These are phyloP conservation scores for Paramecium tetraurelia DNA, from an alignment of 73 alveolate genomes.

Conservation along the genomic window DNA sequence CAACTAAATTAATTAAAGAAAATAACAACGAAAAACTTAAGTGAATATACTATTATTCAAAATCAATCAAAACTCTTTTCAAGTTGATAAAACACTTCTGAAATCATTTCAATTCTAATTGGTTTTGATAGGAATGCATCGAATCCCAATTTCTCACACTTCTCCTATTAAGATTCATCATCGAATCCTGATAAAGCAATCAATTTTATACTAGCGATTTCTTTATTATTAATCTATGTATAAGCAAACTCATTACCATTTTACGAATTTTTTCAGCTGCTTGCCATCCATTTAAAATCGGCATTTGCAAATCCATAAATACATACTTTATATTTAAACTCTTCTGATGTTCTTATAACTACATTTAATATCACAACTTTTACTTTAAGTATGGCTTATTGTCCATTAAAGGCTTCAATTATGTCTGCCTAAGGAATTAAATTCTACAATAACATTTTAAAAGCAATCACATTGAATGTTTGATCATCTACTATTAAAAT, in stretches of 20 bases:
- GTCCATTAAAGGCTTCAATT: slow-evolving; percentile 59
- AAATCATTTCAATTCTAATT: neutral
- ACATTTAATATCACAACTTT: neutral
- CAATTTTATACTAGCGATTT: neutral
- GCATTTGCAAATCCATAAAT: slow-evolving; percentile 56
- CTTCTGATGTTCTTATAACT: neutral
- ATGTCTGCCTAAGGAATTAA: neutral
- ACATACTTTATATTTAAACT: neutral
- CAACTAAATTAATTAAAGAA: too few relatives aligned
- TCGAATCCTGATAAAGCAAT: slow-evolving; percentile 40
- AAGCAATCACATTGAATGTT: slow-evolving; percentile 52
- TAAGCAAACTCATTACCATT: neutral
- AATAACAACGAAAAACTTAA: neutral
- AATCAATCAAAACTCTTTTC: neutral
- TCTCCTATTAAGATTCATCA: neutral
- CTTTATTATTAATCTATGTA: neutral
- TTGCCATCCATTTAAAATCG: slow-evolving; percentile 59
- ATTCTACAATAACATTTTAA: neutral
- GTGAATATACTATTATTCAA: neutral
- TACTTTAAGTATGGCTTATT: slow-evolving; percentile 43
- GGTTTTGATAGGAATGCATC: slow-evolving; percentile 42
- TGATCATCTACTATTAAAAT: slow-evolving; percentile 54
- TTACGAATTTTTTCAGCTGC: slow-evolving; percentile 15
- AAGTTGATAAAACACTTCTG: neutral
- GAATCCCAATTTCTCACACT: slow-evolving; percentile 20